Evolutionary conservation across 1,139 yeast species (phyloP).

Genomic region (Suhomyces choctaworum): DNA sequence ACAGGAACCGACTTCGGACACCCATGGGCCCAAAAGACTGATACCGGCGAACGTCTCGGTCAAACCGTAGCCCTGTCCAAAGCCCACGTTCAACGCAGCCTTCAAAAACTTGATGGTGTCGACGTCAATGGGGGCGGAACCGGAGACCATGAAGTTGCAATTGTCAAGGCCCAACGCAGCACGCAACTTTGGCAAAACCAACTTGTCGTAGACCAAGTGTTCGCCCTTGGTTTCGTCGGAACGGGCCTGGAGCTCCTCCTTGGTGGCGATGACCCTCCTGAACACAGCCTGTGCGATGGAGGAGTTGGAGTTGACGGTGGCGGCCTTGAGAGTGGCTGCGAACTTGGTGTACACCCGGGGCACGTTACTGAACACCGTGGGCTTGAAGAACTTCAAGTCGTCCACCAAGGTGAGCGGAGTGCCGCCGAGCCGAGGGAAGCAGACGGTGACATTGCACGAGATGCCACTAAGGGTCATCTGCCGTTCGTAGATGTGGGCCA

Average conservation of each 20-base stretch:
- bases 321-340: conserved; percentile 51
- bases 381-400: conserved; percentile 57
- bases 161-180: conserved; percentile 59
- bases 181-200: conserved; percentile 54
- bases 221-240: conserved; percentile 26
- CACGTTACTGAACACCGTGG: conserved; percentile 55
- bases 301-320: conserved; percentile 31
- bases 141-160: conserved; percentile 47
- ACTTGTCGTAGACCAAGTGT: conserved; percentile 46
- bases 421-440: conserved; percentile 32
- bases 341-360: conserved; percentile 67
- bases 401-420: conserved; percentile 51
- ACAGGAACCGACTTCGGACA: conserved; percentile 59
- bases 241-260: conserved; percentile 20
- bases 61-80: conserved; percentile 74
- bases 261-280: conserved; percentile 18
- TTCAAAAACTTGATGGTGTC: conserved; percentile 61
- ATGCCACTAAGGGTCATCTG: conserved; percentile 19
- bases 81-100: conserved; percentile 58
- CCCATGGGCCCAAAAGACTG: conserved; percentile 41
- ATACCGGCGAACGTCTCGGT: conserved; percentile 76
- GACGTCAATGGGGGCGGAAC: conserved; percentile 74
- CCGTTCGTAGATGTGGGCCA: conserved; percentile 30
- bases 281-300: conserved; percentile 15
- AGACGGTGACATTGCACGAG: conserved; percentile 19